Base-by-base conservation (phyloP, 768 basidiomycete genomes). In the Fibroporia radiculosa region DNA sequence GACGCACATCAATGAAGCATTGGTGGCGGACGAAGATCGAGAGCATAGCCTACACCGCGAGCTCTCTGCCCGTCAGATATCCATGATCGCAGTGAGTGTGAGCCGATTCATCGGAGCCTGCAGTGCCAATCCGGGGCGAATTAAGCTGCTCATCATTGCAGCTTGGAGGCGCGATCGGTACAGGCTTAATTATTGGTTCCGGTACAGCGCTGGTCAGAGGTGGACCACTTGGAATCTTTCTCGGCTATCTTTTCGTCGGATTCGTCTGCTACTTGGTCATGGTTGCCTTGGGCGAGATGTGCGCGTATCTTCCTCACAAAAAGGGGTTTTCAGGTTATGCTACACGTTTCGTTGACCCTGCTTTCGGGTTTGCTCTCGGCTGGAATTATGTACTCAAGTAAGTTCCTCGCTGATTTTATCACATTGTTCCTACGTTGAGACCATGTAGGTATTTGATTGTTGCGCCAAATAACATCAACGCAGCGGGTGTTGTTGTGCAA, bases 401-500 rank as follows among this genome's bases (percentile, higher is more conserved):
- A 50, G 71, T 57, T 12, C 6, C 20, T 3, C 22, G 26, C 14
- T 48, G 4, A 10, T 27, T 16, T 25, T 13, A 8, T 20, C 14
- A 27, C 18, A 24, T 24, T 4, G 6, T 13, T 29, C 19, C 32
- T 35, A 3, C 39, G 24, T 41, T 37, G 44, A 35, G 38, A 36
- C 51, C 22, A 52, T 45, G 16, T 16, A 59, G 56, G 45, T 69
- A 80, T 68, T 60, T 81, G 12, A 73, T 83, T 42, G 78, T 80
- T 25, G 81, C 80, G 10, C 76, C 77, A 0, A 79, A 78, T 51
- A 82, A 82, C 51, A 71, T 80, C 54, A 80, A 80, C 57, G 79
- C 77, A 18, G 76, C 77, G 25, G 75, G 77, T 6, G 58, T 67
- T 2, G 62, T 65, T 40, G 58, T 65, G 20, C 63, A 63, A 27